These are phyloP conservation scores for Aspergillus glaucus DNA, from an alignment of 2,329 filamentous ascomycete genomes.

Conservation along the genomic window DNA sequence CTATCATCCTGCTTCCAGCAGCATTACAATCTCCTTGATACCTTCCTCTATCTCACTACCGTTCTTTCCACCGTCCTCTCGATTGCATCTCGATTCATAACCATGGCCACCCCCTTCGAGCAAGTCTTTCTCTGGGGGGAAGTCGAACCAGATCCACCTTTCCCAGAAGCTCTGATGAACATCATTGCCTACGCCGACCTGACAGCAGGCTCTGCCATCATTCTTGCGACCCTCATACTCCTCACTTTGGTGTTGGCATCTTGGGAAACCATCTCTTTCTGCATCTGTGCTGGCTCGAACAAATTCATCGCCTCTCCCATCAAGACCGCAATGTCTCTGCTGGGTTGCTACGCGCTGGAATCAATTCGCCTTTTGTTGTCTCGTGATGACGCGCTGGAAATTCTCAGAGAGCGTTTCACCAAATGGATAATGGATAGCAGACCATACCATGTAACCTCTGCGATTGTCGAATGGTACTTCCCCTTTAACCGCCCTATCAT, in stretches of 20 bases:
- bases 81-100: not conserved
- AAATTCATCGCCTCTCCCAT: slow-evolving; percentile 2
- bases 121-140: slow-evolving; percentile 12
- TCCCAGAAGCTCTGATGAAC: not conserved
- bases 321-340: not conserved
- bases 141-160: not conserved
- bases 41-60: not conserved
- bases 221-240: slow-evolving; percentile 6
- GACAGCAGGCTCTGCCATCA: slow-evolving; percentile 3
- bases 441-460: not conserved
- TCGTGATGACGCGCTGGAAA: not conserved
- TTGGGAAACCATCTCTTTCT: slow-evolving; percentile 2
- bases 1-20: not conserved
- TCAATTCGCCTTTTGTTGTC: not conserved
- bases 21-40: not conserved
- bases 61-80: not conserved
- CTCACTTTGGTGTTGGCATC: slow-evolving; percentile 1
- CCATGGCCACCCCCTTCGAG: slow-evolving; percentile 11
- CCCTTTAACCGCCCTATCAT: slow-evolving; percentile 4
- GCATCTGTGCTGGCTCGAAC: not conserved
- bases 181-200: slow-evolving; percentile 7
- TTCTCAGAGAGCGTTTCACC: not conserved
- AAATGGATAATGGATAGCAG: not conserved
- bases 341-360: not conserved
- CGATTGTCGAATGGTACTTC: slow-evolving; percentile 5